Evolutionary conservation across 2,329 filamentous ascomycete genomes (phyloP).

Genomic region (Calonectria pteridis): DNA sequence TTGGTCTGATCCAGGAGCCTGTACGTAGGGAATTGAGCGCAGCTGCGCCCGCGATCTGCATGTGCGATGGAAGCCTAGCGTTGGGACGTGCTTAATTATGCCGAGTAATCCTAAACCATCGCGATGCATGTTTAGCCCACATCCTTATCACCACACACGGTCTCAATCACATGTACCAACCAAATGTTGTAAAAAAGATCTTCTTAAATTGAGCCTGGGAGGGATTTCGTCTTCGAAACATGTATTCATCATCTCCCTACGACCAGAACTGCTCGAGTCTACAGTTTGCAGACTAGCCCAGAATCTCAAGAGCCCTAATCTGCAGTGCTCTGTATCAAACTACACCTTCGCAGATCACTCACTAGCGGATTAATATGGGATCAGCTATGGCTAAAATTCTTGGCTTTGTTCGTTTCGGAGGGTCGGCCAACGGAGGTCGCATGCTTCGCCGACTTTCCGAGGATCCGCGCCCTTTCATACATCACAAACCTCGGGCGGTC

Average conservation of each 20-base stretch:
- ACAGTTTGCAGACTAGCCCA: no score
- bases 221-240: neutral
- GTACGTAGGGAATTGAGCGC: neutral
- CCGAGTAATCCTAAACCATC: neutral
- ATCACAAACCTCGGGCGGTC: neutral
- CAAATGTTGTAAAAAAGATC: neutral
- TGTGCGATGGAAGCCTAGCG: neutral
- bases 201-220: neutral
- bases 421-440: neutral
- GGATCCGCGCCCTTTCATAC: neutral
- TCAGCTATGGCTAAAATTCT: neutral
- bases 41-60: neutral
- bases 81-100: neutral
- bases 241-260: neutral
- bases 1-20: neutral
- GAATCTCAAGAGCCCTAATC: neutral
- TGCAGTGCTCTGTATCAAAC: neutral
- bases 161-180: neutral
- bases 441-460: neutral
- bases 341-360: no score
- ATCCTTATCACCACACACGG: neutral
- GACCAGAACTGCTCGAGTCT: neutral
- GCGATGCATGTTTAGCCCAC: neutral
- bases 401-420: neutral
- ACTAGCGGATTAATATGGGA: neutral